Conservation (phyloP, 2,329 filamentous ascomycete genomes). For the Dactylellina sp. region DNA sequence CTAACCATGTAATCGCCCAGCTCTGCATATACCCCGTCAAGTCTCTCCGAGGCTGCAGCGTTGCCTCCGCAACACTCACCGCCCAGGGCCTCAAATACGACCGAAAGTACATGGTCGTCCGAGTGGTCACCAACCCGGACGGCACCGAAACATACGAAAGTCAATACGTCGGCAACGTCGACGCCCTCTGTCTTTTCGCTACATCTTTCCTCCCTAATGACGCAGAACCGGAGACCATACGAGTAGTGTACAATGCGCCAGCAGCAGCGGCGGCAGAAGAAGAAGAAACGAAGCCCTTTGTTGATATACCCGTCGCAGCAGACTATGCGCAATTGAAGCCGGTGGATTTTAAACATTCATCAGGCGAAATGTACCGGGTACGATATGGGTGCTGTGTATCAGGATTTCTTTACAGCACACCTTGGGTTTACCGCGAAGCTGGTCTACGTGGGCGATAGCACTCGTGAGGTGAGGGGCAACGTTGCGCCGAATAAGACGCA, state of each 20-base stretch:
- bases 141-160: slow-evolving; percentile 65
- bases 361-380: slow-evolving; percentile 71
- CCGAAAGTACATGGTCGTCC: slow-evolving; percentile 75
- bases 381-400: slow-evolving; percentile 70
- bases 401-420: slow-evolving; percentile 75
- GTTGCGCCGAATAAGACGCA: slow-evolving; percentile 65
- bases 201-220: slow-evolving; percentile 67
- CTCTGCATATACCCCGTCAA: slow-evolving; percentile 81
- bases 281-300: slow-evolving; percentile 57
- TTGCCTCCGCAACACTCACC: slow-evolving; percentile 70
- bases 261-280: too few relatives aligned
- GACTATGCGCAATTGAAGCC: slow-evolving; percentile 65
- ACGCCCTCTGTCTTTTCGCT: slow-evolving; percentile 73
- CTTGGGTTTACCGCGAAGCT: slow-evolving; percentile 74
- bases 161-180: slow-evolving; percentile 71
- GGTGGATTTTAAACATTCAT: slow-evolving; percentile 71
- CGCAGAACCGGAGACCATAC: slow-evolving; percentile 59
- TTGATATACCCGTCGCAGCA: slow-evolving; percentile 72
- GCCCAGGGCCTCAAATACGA: slow-evolving; percentile 75
- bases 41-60: slow-evolving; percentile 72
- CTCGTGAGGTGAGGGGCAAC: slow-evolving; percentile 73
- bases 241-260: slow-evolving; percentile 56
- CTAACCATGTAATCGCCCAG: slow-evolving; percentile 3
- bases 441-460: slow-evolving; percentile 74
- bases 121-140: slow-evolving; percentile 42